Evolutionary conservation across 306 rosid species (phyloP).

Genomic region (Abrus pulchellus): DNA sequence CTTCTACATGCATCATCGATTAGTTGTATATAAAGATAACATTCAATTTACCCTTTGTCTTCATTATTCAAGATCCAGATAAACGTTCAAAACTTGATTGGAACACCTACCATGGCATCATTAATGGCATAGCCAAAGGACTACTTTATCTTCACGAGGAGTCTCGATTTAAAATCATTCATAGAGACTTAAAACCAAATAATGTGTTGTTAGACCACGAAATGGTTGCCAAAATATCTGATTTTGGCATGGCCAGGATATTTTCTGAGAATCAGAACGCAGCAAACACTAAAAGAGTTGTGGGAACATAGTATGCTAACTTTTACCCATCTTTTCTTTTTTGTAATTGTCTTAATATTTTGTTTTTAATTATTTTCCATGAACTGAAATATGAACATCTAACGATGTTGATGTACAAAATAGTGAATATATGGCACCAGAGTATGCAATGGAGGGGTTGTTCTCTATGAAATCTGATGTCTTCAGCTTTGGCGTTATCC

Average conservation of each 20-base stretch:
- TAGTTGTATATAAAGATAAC: background rate
- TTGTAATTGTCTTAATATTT: background rate
- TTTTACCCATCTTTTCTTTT: background rate
- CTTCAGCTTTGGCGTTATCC: conserved; percentile 69
- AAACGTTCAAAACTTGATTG: conserved; percentile 57
- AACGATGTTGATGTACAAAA: conserved; percentile 13
- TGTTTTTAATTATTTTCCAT: background rate
- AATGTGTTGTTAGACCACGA: conserved; percentile 64
- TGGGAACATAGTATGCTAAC: conserved; percentile 65
- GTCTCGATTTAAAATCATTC: conserved; percentile 62
- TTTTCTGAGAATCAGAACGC: conserved; percentile 59
- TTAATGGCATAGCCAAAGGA: conserved; percentile 60
- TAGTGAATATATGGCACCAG: conserved; percentile 74
- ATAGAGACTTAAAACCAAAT: conserved; percentile 68
- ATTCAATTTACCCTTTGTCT: conserved; percentile 4
- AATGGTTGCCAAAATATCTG: conserved; percentile 65
- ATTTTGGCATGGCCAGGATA: conserved; percentile 71
- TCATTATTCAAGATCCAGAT: conserved; percentile 49
- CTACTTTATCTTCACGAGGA: conserved; percentile 70
- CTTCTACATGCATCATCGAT: background rate
- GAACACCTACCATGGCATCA: conserved; percentile 55
- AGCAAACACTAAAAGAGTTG: conserved; percentile 66
- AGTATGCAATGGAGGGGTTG: conserved; percentile 68
- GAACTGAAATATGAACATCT: background rate
- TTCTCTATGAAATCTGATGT: conserved; percentile 69